Evolutionary conservation across 345 rosid genomes (phyloP).

Genomic region (Salix udensis): DNA sequence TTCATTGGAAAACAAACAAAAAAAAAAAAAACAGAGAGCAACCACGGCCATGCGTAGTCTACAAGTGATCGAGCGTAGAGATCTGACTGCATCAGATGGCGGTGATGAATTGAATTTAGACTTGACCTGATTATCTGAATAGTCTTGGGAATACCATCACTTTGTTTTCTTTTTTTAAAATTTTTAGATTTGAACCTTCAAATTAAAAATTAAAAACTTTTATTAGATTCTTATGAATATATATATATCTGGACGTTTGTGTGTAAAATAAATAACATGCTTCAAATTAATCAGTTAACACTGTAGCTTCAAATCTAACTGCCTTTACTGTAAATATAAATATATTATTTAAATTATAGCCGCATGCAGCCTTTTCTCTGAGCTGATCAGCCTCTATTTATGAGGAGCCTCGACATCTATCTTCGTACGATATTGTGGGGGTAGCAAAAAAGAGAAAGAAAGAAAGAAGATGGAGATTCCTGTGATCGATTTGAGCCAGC

Average conservation of each 20-base stretch:
- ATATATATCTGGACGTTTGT: no score
- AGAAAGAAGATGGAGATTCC: slow-evolving; percentile 54
- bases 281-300: no score
- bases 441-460: neutral
- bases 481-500: slow-evolving; percentile 53
- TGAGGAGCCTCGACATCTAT: neutral
- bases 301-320: no score
- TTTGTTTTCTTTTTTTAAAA: no score
- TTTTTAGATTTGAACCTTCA: no score
- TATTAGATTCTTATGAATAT: no score
- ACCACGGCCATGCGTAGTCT: no score
- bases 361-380: neutral
- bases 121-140: neutral
- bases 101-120: slow-evolving; percentile 3
- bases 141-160: neutral
- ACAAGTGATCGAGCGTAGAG: no score
- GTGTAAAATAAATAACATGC: neutral
- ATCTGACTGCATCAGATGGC: neutral
- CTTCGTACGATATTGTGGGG: neutral
- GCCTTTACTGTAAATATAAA: no score
- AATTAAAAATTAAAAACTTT: no score
- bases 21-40: no score
- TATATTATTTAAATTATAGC: neutral
- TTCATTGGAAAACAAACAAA: no score
- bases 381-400: neutral